A percentile compares a stretch with the other conserved stretches of the same genome.
phyloP scores from a whole-genome alignment of 1,284 basidiomycete genomes.

The Athelia psychrophila region DNA sequence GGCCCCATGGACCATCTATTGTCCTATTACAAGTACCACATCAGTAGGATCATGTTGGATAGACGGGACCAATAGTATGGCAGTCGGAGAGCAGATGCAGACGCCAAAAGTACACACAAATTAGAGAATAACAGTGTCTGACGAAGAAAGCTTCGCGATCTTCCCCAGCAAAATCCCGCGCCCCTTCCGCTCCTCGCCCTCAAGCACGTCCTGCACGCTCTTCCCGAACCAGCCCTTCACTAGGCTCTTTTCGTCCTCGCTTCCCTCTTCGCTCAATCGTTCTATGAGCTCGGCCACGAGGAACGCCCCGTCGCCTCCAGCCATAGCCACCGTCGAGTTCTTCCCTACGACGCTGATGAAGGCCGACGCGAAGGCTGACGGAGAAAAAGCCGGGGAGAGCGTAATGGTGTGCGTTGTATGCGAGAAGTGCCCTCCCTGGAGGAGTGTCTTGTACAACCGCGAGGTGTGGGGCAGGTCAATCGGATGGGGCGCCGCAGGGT shows the following conservation, averaged over 20 bases:
- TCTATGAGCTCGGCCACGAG: constrained; percentile 77
- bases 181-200: constrained; percentile 49
- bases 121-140: no score
- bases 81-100: no score
- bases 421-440: constrained; percentile 88
- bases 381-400: constrained; percentile 46
- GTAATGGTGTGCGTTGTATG: constrained; percentile 54
- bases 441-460: constrained; percentile 79
- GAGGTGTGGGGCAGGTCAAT: constrained; percentile 81
- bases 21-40: no score
- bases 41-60: no score
- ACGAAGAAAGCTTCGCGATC: constrained; percentile 22
- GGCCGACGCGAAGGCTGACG: constrained; percentile 51
- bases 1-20: no score
- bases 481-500: constrained; percentile 50
- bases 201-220: constrained; percentile 37
- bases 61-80: no score
- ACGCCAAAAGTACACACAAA: no score
- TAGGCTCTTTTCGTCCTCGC: constrained; percentile 30
- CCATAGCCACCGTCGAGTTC: constrained; percentile 57
- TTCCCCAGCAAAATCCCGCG: constrained; percentile 54
- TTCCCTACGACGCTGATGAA: constrained; percentile 60
- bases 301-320: constrained; percentile 70
- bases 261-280: constrained; percentile 46
- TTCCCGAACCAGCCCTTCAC: constrained; percentile 57